Conservation (phyloP, 1,284 basidiomycete species). For the Cutaneotrichosporon mucoides region DNA sequence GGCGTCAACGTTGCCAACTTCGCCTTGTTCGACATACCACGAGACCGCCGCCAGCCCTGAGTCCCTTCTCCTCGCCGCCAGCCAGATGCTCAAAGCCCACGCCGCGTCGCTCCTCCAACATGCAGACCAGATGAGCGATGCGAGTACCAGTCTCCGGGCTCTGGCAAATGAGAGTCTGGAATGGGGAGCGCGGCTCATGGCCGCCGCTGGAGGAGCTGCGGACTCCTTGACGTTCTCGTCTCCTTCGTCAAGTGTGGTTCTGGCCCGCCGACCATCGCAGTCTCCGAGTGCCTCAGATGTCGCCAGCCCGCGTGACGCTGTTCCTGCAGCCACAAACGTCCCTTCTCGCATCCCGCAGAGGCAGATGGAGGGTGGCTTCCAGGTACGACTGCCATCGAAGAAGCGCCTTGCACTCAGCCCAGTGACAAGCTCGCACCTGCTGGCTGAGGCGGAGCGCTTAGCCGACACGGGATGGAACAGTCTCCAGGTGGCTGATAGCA, state of each 20-base stretch:
- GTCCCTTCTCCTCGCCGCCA: constrained; percentile 27
- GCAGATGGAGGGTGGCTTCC: not conserved
- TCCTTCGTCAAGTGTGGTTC: too few relatives aligned
- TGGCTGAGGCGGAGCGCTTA: not conserved
- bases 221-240: not conserved
- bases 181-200: constrained; percentile 19
- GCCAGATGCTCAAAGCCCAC: constrained; percentile 34
- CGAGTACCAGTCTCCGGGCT: constrained; percentile 23
- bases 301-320: not conserved
- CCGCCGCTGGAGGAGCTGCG: not conserved
- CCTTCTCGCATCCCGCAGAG: not conserved
- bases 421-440: not conserved
- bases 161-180: constrained; percentile 32
- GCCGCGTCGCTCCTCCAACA: constrained; percentile 29
- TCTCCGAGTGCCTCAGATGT: not conserved
- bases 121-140: constrained; percentile 22
- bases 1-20: not conserved
- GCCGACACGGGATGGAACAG: not conserved
- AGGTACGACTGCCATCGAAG: not conserved
- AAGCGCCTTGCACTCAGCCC: not conserved
- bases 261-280: not conserved
- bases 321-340: not conserved
- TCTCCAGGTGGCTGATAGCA: not conserved
- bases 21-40: constrained; percentile 7
- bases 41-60: not conserved